These are phyloP conservation scores for Marvania coccoides DNA, from an alignment of 139 green algal species.

Conservation along the genomic window DNA sequence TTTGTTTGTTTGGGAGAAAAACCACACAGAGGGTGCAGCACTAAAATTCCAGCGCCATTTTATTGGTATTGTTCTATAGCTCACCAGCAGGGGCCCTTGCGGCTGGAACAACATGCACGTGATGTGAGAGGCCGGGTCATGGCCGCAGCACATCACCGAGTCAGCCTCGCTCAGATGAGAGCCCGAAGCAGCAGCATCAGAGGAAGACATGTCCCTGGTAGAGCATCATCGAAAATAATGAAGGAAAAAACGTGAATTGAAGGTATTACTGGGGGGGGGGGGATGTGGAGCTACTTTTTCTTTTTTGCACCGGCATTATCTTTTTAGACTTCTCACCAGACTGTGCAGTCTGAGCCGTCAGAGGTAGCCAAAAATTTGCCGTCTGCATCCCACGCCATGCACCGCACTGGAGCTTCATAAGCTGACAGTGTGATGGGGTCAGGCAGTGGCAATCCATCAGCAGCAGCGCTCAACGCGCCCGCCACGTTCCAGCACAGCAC, in stretches of 20 bases:
- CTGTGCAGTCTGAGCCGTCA: conserved; percentile 12
- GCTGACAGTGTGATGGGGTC: conserved; percentile 11
- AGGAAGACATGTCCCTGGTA: not conserved
- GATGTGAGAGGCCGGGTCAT: conserved; percentile 23
- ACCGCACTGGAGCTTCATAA: conserved; percentile 10
- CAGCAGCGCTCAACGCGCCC: not conserved
- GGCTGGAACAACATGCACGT: conserved; percentile 35
- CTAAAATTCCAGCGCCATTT: too few relatives aligned
- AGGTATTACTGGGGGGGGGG: too few relatives aligned
- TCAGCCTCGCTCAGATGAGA: not conserved
- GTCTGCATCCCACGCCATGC: conserved; percentile 3
- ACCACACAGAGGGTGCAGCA: too few relatives aligned
- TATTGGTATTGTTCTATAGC: too few relatives aligned
- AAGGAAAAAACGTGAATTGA: too few relatives aligned
- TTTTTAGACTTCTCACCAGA: too few relatives aligned
- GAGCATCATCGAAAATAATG: too few relatives aligned
- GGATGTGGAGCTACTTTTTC: too few relatives aligned
- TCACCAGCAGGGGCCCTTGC: conserved; percentile 35
- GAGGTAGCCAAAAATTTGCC: conserved; percentile 12
- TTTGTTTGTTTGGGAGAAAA: too few relatives aligned
- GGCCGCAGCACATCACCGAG: conserved; percentile 39
- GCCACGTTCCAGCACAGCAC: conserved; percentile 11
- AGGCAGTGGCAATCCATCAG: conserved; percentile 9
- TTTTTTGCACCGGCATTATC: too few relatives aligned
- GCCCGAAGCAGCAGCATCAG: too few relatives aligned